phyloP scores from a whole-genome alignment of 331 rosid genomes.

The Prunus yedoensis region DNA sequence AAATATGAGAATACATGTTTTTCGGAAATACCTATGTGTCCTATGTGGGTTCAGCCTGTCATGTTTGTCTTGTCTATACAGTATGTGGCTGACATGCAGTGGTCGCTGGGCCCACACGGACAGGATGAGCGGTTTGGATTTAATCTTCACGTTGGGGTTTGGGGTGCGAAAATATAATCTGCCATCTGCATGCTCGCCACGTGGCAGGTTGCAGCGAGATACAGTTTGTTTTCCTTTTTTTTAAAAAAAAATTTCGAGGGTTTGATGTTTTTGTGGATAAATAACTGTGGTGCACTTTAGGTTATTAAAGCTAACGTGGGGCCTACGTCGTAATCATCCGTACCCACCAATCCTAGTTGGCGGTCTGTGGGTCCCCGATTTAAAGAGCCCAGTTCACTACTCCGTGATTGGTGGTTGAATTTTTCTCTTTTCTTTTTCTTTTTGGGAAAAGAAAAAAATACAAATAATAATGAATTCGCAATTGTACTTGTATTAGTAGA shows the following conservation, averaged over 20 bases:
- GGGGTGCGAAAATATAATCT: neutral
- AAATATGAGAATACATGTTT: neutral
- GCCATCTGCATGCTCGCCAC: slow-evolving; percentile 11
- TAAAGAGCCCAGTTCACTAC: neutral
- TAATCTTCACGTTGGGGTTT: neutral
- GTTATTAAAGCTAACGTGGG: neutral
- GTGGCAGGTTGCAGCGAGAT: neutral
- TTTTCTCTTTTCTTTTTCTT: neutral
- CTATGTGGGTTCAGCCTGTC: neutral
- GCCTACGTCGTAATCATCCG: neutral
- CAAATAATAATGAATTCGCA: neutral
- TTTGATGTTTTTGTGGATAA: neutral
- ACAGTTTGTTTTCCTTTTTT: neutral
- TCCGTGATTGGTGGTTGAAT: slow-evolving; percentile 31
- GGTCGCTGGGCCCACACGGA: neutral
- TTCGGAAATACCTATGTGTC: slow-evolving; percentile 20
- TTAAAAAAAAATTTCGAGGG: neutral
- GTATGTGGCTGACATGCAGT: neutral
- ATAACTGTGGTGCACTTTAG: slow-evolving; percentile 16
- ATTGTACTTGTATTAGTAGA: neutral
- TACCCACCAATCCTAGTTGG: neutral
- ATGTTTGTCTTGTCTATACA: neutral
- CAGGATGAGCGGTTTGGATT: slow-evolving; percentile 5
- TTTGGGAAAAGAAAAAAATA: no score
- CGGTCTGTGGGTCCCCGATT: neutral